These are phyloP conservation scores for Acacia melanoxylon DNA, from an alignment of 306 rosid species.

Conservation along the genomic window DNA sequence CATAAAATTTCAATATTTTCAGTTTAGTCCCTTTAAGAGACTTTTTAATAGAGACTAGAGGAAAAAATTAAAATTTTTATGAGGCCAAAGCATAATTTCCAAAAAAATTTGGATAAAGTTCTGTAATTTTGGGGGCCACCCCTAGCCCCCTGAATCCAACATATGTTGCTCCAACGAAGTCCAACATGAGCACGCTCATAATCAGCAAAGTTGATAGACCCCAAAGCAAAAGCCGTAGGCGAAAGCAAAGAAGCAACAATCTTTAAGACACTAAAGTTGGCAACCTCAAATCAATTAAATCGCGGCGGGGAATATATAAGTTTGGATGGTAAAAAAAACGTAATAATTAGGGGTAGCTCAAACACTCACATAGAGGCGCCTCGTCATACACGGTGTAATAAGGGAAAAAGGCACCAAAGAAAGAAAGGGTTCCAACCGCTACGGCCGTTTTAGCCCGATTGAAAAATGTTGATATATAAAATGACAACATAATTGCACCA, in stretches of 20 bases:
- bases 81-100: too few relatives aligned
- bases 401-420: conserved; percentile 88
- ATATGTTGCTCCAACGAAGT: conserved; percentile 52
- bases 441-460: conserved; percentile 95
- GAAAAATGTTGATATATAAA: conserved; percentile 86
- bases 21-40: too few relatives aligned
- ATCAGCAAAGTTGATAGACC: conserved; percentile 93
- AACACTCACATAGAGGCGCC: conserved; percentile 74
- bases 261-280: conserved; percentile 70
- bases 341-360: conserved; percentile 21
- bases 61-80: too few relatives aligned
- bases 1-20: too few relatives aligned
- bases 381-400: conserved; percentile 84
- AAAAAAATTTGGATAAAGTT: too few relatives aligned
- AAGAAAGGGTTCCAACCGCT: conserved; percentile 92
- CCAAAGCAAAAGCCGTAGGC: conserved; percentile 92
- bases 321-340: not conserved
- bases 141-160: too few relatives aligned
- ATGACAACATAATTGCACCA: conserved; percentile 93
- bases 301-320: conserved; percentile 18
- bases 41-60: too few relatives aligned
- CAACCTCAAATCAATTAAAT: conserved; percentile 34
- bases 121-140: too few relatives aligned
- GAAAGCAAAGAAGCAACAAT: conserved; percentile 87
- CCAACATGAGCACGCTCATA: conserved; percentile 99